Conservation (phyloP, 768 basidiomycete species). For the Hortiboletus flavorubellus region DNA sequence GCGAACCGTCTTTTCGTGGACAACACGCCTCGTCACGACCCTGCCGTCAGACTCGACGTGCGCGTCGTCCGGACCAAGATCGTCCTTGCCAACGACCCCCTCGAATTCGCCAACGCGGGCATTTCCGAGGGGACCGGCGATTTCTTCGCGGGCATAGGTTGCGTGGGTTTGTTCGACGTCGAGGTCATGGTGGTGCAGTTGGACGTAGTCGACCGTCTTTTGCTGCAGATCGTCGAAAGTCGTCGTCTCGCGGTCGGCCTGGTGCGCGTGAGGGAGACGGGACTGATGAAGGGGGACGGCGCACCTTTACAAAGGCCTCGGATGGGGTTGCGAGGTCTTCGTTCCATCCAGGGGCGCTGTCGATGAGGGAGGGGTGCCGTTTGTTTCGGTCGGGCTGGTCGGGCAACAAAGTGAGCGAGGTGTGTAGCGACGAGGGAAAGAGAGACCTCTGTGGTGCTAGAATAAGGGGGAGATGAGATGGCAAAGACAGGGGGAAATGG, state of each 20-base stretch:
- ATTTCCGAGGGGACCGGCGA: constrained; percentile 26
- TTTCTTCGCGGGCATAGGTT: constrained; percentile 25
- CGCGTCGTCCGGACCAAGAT: constrained; percentile 24
- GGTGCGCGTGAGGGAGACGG: neutral
- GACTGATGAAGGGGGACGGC: neutral
- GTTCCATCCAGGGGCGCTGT: constrained; percentile 69
- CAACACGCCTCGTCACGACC: constrained; percentile 17
- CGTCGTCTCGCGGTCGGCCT: constrained; percentile 26
- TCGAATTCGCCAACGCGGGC: constrained; percentile 32
- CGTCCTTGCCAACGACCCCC: constrained; percentile 27
- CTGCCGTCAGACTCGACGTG: constrained; percentile 26
- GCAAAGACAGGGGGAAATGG: neutral
- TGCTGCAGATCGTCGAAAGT: constrained; percentile 19
- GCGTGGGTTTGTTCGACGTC: constrained; percentile 26
- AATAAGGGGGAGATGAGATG: constrained; percentile 1
- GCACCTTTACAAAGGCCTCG: constrained; percentile 64
- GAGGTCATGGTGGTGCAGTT: constrained; percentile 8
- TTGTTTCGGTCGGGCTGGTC: constrained; percentile 55
- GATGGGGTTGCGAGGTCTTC: constrained; percentile 60
- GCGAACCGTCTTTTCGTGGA: constrained; percentile 8
- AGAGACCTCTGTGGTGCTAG: constrained; percentile 49
- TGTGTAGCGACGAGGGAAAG: neutral
- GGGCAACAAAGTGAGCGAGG: neutral
- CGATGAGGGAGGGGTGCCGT: constrained; percentile 39
- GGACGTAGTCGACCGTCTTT: constrained; percentile 21